Evolutionary conservation across 1,139 yeast genomes (phyloP), one percentile per base, ranked within the genome.

Genomic region (Scheffersomyces segobiensis): DNA sequence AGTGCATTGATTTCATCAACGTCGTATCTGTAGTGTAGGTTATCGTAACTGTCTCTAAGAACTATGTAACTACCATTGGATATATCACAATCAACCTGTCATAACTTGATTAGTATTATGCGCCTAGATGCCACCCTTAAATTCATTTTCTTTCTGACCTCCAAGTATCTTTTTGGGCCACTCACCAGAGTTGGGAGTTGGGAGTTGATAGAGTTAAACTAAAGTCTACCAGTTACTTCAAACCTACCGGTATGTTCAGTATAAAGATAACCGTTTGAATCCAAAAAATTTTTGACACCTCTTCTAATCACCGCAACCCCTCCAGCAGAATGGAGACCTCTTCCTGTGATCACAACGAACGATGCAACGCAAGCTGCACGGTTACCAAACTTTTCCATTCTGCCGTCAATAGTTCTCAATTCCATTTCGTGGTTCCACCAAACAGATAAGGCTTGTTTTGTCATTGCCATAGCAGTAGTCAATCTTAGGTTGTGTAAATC

Each of bases 281-380:
- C 63, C 42, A 87, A 73, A 58, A 71, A 72, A 24, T 70, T 73
- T 49, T 72, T 67, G 3, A 85, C 82, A 7, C 76, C 69, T 5
- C 65, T 67, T 60, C 77, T 77, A 46, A 87, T 78, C 58, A 73
- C 79, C 0, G 87, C 75, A 1, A 73, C 68, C 0, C 89, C 89
- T 17, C 81, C 82, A 1, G 64, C 71, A 46, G 90, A 86, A 68
- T 87, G 92, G 14, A 86, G 65, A 0, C 92, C 92, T 59, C 89
- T 69, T 0, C 92, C 92, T 0, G 91, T 86, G 2, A 87, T 71
- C 0, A 87, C 69, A 2, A 62, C 65, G 17, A 86, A 64, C 0
- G 79, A 78, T 1, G 69, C 72, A 0, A 80, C 78, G 67, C 77
- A 69, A 42, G 60, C 55, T 2, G 77, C 82, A 42, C 60, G 63